Conservation (phyloP, 768 basidiomycete genomes). For the Lanmaoa pseudosensibilis region DNA sequence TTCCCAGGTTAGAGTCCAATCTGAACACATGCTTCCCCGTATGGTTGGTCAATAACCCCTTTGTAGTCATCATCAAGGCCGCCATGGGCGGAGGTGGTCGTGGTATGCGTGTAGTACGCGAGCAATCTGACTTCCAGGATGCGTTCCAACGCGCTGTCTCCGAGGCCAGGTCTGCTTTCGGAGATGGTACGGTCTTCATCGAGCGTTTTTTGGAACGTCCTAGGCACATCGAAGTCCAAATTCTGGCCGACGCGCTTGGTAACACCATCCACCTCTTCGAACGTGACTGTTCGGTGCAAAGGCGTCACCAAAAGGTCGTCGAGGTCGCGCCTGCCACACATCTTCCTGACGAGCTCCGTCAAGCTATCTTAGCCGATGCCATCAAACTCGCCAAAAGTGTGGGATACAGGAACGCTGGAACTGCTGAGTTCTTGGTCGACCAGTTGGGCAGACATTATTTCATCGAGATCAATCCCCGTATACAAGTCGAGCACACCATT, state of each 20-base stretch:
- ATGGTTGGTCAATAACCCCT: constrained; percentile 7
- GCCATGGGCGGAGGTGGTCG: constrained; percentile 99
- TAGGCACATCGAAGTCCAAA: constrained; percentile 95
- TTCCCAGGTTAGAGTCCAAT: constrained; percentile 71
- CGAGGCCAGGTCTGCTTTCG: constrained; percentile 96
- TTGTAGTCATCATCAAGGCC: constrained; percentile 94
- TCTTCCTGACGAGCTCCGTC: constrained; percentile 86
- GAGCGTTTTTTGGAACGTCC: constrained; percentile 97
- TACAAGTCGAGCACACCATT: constrained; percentile 99
- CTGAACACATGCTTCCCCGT: neutral
- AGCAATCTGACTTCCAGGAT: constrained; percentile 86
- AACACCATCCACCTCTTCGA: constrained; percentile 99
- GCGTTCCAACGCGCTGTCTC: constrained; percentile 90
- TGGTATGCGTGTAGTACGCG: constrained; percentile 98
- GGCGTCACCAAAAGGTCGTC: constrained; percentile 98
- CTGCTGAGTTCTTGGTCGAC: constrained; percentile 98
- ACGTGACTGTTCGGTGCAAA: constrained; percentile 97
- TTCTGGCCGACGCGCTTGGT: constrained; percentile 87
- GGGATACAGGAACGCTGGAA: constrained; percentile 94
- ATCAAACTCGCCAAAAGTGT: constrained; percentile 94
- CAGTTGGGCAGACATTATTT: constrained; percentile 97
- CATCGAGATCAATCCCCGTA: constrained; percentile 99
- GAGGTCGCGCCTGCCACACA: constrained; percentile 97
- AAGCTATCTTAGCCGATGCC: constrained; percentile 85
- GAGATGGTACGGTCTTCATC: constrained; percentile 98